Evolutionary conservation across 202 grass and related monocot genomes (phyloP), one percentile per base, ranked within the genome.

Genomic region (Schoenoplectus tabernaemontani): DNA sequence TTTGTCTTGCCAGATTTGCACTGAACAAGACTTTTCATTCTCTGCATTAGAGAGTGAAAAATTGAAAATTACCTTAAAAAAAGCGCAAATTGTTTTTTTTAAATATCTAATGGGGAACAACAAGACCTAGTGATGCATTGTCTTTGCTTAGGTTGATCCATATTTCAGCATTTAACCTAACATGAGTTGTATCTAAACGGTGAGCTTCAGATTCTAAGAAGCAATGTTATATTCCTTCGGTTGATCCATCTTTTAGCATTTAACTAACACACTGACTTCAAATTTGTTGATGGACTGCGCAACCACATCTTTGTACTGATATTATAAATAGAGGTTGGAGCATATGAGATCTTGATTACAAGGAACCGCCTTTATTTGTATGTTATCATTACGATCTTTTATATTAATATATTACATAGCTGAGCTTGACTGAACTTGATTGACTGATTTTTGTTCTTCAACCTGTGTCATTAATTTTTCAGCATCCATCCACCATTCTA

Each of bases 401-500:
- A 44, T 26, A 20, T 47, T 72, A 28, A 72, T 50, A 47, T 71
- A 72, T 32, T 48, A 72, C 42, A 72, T 11, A 48, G 13, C 23
- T 50, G 42, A 17, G 68, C 19, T 28, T 72, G 12, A 50, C 0
- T 37, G 44, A 59, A n/a, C 33, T 51, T 64, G 22, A 65, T 1
- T 26, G 34, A 13, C 22, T 42, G 42, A 64, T 64, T 62, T 82
- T 68, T 85, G 86, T 48, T 47, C 65, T 84, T 94, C 87, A 54
- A 93, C 67, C 71, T 93, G 93, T 8, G 83, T 85, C 39, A 84
- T 34, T 24, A 91, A 47, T 67, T 41, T 89, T 76, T 93, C 93
- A 6, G 71, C 90, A 17, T 89, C 79, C 81, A 82, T 88, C 93
- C 93, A 93, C 83, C 85, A 97, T 24, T 87, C 87, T 20, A 90